These are phyloP conservation scores for Auricularia heimuer DNA, from an alignment of 768 basidiomycete species.

Conservation along the genomic window DNA sequence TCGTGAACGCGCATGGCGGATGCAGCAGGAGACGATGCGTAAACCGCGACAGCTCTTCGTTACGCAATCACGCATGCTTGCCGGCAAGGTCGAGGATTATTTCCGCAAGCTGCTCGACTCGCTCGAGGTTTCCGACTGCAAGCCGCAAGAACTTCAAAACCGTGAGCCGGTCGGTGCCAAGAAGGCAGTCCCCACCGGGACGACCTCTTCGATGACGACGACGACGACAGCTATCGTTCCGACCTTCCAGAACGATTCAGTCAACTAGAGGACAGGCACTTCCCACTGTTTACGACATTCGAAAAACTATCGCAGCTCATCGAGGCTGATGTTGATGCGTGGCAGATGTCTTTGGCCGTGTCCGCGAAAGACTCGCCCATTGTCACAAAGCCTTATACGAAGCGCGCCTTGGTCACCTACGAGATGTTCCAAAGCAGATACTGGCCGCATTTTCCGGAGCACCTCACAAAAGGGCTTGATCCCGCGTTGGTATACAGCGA, in stretches of 20 bases:
- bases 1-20: slow-evolving; percentile 47
- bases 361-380: not conserved
- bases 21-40: slow-evolving; percentile 21
- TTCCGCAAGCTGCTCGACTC: slow-evolving; percentile 44
- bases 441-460: slow-evolving; percentile 50
- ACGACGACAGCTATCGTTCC: slow-evolving; percentile 28
- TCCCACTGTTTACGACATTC: slow-evolving; percentile 62
- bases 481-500: slow-evolving; percentile 55
- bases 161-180: not conserved
- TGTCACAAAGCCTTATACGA: not conserved
- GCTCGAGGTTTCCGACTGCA: slow-evolving; percentile 25
- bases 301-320: slow-evolving; percentile 42
- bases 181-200: slow-evolving; percentile 16
- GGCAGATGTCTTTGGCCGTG: not conserved
- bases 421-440: slow-evolving; percentile 39
- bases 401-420: slow-evolving; percentile 30
- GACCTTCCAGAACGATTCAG: slow-evolving; percentile 47
- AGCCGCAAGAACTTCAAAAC: slow-evolving; percentile 28
- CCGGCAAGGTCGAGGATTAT: slow-evolving; percentile 61
- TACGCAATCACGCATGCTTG: slow-evolving; percentile 57
- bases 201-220: slow-evolving; percentile 32
- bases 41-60: slow-evolving; percentile 64
- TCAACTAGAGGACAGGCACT: slow-evolving; percentile 46
- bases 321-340: slow-evolving; percentile 32
- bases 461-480: slow-evolving; percentile 44